These are phyloP conservation scores for Cymbopogon citratus DNA, from an alignment of 176 grass and related monocot genomes.

Conservation along the genomic window DNA sequence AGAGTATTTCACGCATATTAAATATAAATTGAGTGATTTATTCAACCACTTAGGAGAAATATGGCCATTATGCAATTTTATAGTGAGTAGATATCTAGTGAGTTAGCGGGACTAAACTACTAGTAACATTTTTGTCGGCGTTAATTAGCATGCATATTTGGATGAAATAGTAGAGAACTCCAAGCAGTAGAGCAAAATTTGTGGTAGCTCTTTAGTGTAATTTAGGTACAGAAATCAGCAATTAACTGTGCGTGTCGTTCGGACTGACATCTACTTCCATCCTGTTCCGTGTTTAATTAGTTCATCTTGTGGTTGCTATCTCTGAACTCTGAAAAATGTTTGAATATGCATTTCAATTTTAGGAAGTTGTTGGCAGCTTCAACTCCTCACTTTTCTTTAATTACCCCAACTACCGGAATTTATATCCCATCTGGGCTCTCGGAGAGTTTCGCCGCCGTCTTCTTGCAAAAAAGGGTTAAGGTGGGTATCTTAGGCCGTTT, in stretches of 20 bases:
- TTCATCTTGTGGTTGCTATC: neutral
- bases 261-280: neutral
- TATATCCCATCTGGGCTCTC: conserved; percentile 35
- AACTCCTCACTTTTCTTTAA: neutral
- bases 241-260: neutral
- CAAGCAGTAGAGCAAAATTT: neutral
- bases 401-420: conserved; percentile 22
- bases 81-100: neutral
- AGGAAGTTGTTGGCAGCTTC: conserved; percentile 19
- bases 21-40: neutral
- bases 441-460: conserved; percentile 18
- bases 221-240: neutral
- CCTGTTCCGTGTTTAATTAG: neutral
- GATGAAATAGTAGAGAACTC: neutral
- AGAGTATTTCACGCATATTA: neutral
- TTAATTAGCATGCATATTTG: neutral
- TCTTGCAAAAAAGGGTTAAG: neutral
- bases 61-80: neutral
- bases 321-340: neutral
- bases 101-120: neutral
- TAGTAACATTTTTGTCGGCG: too few relatives aligned
- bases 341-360: neutral
- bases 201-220: neutral
- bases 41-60: neutral
- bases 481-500: neutral